These are phyloP conservation scores for Tausonia pullulans DNA, from an alignment of 1,284 basidiomycete genomes.

Conservation along the genomic window DNA sequence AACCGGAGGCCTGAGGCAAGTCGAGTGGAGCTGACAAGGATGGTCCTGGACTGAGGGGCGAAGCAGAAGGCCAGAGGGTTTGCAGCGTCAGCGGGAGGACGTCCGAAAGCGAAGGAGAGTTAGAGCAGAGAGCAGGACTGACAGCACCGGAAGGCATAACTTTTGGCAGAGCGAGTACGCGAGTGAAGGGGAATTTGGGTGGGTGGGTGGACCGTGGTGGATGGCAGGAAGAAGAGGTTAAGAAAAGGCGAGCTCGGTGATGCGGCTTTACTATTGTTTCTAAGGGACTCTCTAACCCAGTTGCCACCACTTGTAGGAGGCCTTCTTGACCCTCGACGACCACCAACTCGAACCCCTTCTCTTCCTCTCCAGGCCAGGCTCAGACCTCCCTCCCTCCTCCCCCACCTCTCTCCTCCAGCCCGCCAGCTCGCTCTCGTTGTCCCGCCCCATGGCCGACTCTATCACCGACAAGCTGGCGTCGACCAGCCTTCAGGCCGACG, in stretches of 20 bases:
- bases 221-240: too few species aligned
- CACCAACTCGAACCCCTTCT: not conserved
- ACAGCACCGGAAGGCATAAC: too few species aligned
- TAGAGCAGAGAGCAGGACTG: too few species aligned
- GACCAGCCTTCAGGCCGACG: conserved; percentile 31
- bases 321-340: not conserved
- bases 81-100: not conserved
- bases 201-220: too few species aligned
- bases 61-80: conserved; percentile 8
- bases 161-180: too few species aligned
- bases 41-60: not conserved
- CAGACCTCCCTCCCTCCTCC: not conserved
- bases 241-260: too few species aligned
- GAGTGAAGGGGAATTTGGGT: too few species aligned
- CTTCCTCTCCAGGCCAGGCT: not conserved
- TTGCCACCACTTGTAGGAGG: too few species aligned
- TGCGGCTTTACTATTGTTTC: too few species aligned
- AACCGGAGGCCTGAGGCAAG: not conserved
- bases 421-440: not conserved
- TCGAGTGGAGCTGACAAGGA: not conserved
- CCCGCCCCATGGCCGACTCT: conserved; percentile 12
- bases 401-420: not conserved
- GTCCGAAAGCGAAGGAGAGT: too few species aligned
- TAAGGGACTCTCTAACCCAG: too few species aligned
- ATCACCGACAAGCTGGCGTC: conserved; percentile 17